Evolutionary conservation across 768 basidiomycete genomes (phyloP), one percentile per base, ranked within the genome.

Genomic region (Suillus cothurnatus): DNA sequence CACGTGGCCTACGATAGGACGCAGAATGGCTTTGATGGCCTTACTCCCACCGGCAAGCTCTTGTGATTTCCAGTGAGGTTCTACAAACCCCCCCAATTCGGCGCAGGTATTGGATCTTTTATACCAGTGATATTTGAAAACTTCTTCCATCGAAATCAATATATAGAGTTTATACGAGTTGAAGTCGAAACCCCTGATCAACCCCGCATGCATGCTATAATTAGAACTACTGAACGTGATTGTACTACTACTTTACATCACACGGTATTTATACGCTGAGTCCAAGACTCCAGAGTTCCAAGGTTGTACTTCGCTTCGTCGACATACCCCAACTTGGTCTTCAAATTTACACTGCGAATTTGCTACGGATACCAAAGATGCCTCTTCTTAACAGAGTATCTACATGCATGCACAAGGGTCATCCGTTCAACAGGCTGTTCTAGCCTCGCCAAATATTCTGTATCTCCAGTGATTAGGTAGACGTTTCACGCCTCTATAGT

Each of bases 1-100:
- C 69, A 73, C 21, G 74, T 91, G 53, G 85, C 90, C 0, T 97
- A 92, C 76, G 84, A 87, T 66, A 67, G 57, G 55, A 58, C 41
- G 36, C 64, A n/a, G 58, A 73, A 69, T 21, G 80, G 81, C 11
- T 81, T 81, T 39, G 72, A 76, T 19, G 77, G 71, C 6, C 43
- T 76, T 59, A 28, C 60, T 23, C 80, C 82, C 21, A 55, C 68
- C 15, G 85, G 85, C 36, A 74, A 70, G 59, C 66, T 85, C 53
- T 66, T 85, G 62, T 83, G 68, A 75, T 31, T 11, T 7, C 34
- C 7, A 34, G 14, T 56, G 15, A 17, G 26, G 11, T 6, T 8
- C n/a, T 49, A 9, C 12, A 49, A 6, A 6, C 60, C 19, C 21
- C 17, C 28, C 52, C 2, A 19, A 6, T 32, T 28, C 50, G 28